Percentiles rank a stretch among this genome's conserved stretches.
phyloP scores from a whole-genome alignment of 768 basidiomycete genomes.

The Serendipita sp. region DNA sequence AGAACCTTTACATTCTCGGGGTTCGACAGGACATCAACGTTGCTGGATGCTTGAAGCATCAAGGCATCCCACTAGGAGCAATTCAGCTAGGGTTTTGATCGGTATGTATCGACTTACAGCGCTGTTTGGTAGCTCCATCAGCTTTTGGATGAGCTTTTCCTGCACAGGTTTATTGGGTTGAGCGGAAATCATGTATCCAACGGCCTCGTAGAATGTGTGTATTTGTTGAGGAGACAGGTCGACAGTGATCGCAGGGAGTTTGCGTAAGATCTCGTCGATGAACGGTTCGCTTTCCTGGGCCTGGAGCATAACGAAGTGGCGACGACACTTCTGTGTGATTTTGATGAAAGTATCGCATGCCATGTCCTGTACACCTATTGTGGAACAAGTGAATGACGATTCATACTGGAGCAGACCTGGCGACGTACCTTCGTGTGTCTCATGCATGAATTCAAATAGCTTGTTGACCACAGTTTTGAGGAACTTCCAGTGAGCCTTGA shows the following conservation, averaged over 20 bases:
- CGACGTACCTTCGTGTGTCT: slow-evolving; percentile 80
- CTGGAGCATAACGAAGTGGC: slow-evolving; percentile 98
- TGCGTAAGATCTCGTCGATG: slow-evolving; percentile 87
- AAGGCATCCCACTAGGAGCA: slow-evolving; percentile 76
- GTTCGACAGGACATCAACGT: slow-evolving; percentile 79
- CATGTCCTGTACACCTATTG: slow-evolving; percentile 94
- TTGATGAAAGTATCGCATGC: slow-evolving; percentile 99
- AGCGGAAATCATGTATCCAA: slow-evolving; percentile 98
- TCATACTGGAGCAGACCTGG: not conserved
- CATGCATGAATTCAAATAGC: slow-evolving; percentile 99
- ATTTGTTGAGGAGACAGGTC: slow-evolving; percentile 92
- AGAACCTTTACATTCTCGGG: slow-evolving; percentile 93
- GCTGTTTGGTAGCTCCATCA: slow-evolving; percentile 96
- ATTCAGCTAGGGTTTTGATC: not conserved
- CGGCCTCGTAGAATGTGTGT: slow-evolving; percentile 97
- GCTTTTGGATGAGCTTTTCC: slow-evolving; percentile 80
- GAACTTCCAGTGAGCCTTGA: slow-evolving; percentile 99
- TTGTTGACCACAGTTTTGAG: slow-evolving; percentile 99
- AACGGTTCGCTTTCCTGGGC: slow-evolving; percentile 94
- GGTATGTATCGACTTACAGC: slow-evolving; percentile 41
- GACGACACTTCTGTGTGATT: slow-evolving; percentile 94
- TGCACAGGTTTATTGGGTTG: slow-evolving; percentile 96
- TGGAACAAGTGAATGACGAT: not conserved
- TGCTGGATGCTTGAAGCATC: slow-evolving; percentile 88
- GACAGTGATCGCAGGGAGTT: slow-evolving; percentile 83